Percentiles rank a stretch among this genome's conserved stretches.
phyloP scores from a whole-genome alignment of 352 stramenopile genomes.

The Phytopythium cucurbitacearum region DNA sequence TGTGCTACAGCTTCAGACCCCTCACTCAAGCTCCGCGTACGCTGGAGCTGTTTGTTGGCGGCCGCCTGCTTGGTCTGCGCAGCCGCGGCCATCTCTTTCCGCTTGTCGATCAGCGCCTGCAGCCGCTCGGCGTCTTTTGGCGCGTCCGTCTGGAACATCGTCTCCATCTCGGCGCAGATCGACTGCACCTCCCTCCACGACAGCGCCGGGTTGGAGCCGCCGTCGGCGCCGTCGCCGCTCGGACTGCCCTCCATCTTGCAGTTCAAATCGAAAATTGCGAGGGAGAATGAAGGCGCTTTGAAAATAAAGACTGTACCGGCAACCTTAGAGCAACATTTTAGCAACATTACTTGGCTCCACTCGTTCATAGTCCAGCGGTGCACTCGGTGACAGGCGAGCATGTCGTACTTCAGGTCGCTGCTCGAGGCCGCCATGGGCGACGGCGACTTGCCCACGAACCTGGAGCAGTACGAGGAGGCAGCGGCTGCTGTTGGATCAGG shows the following conservation, averaged over 20 bases:
- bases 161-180: conserved; percentile 64
- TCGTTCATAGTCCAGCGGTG: conserved; percentile 11
- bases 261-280: conserved; percentile 10
- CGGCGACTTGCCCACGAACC: conserved; percentile 38
- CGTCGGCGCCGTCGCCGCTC: conserved; percentile 1
- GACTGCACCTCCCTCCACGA: conserved; percentile 64
- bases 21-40: conserved; percentile 20
- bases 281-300: conserved; percentile 6
- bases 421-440: conserved; percentile 77
- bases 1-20: background rate
- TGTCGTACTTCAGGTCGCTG: conserved; percentile 83
- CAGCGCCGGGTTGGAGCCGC: conserved; percentile 17
- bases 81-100: conserved; percentile 49
- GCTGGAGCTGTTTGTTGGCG: conserved; percentile 49
- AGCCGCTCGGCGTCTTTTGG: conserved; percentile 52
- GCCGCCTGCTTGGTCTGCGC: conserved; percentile 38
- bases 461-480: conserved; percentile 41
- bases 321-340: conserved; percentile 23
- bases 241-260: conserved; percentile 20
- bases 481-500: background rate
- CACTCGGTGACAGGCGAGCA: conserved; percentile 8
- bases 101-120: conserved; percentile 49
- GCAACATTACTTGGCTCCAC: background rate
- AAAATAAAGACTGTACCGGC: conserved; percentile 9
- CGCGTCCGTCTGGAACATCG: conserved; percentile 56